Evolutionary conservation across 148 eudicot genomes (phyloP), one percentile per base, ranked within the genome.

Genomic region (Heliosperma pusillum): DNA sequence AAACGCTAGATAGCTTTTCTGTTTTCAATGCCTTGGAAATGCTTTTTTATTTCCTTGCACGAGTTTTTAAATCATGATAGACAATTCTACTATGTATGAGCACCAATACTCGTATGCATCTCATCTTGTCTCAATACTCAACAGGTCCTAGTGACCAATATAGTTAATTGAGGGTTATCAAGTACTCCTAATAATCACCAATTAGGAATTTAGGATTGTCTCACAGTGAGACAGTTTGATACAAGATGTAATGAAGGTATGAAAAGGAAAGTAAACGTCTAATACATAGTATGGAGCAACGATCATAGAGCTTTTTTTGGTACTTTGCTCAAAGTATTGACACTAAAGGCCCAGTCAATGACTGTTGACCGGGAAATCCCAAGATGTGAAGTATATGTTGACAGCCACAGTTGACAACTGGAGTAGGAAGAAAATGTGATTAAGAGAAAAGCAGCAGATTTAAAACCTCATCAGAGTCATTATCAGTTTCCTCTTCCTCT

Each of bases 381-480:
- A 36, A 36, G 42, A 36, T 36, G 42, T 36, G 42, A 36, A 6
- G 42, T 36, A 36, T 36, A 36, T 36, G 42, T 36, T 36, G 42
- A 36, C 42, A 36, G 42, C 42, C 27, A 67, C 17, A 58, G 15
- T 10, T 19, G 70, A 36, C 1, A 59, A 4, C 20, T 24, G 15
- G 21, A 69, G 33, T 42, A 36, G 40, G 19, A 44, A 45, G 66
- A 11, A 8, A 47, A 47, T 62, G 70, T 8, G 55, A 53, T 30
- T 0, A 52, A 62, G 58, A 64, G 27, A 57, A 72, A 71, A 71
- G 29, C 60, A 55, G 33, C 53, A 21, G 20, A 55, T 27, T 59
- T 17, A 82, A 53, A 80, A 87, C 90, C 88, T 87, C 92, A 40
- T 85, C 88, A 21, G 82, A 81, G 58, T 84, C 88, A 0, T 85